phyloP scores from a whole-genome alignment of 2,329 filamentous ascomycete species.

The Capronia americana region DNA sequence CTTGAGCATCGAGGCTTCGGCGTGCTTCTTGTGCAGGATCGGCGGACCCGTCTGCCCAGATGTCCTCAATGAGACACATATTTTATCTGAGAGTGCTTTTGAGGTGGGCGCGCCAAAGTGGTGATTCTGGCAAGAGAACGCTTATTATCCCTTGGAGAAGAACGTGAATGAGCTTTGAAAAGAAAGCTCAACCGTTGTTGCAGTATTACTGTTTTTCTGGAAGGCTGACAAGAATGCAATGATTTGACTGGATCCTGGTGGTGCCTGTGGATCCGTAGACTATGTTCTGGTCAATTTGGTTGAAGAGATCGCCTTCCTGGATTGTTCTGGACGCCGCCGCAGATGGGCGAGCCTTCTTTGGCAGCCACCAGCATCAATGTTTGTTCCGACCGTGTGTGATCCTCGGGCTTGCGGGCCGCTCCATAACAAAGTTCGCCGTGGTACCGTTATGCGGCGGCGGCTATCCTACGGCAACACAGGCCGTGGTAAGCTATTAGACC shows the following conservation, averaged over 20 bases:
- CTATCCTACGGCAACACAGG: background rate
- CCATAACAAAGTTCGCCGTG: background rate
- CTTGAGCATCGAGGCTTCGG: background rate
- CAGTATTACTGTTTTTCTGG: background rate
- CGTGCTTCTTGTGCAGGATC: background rate
- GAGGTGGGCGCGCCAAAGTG: background rate
- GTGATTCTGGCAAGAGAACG: background rate
- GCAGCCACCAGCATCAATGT: background rate
- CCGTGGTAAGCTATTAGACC: background rate
- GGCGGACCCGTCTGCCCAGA: background rate
- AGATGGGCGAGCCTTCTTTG: no score
- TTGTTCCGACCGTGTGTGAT: background rate
- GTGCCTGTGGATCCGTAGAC: background rate
- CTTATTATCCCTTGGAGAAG: background rate
- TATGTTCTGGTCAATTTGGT: background rate
- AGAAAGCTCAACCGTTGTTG: background rate
- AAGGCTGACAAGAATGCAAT: background rate
- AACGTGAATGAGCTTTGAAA: background rate
- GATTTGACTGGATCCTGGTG: background rate
- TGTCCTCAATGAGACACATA: background rate
- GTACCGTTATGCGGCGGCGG: background rate
- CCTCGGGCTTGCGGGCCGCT: background rate
- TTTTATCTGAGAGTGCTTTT: background rate
- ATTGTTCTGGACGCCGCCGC: no score
- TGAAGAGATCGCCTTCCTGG: background rate